Base-by-base conservation (phyloP, 305 asterid genomes). In the Fraxinus dipetala region DNA sequence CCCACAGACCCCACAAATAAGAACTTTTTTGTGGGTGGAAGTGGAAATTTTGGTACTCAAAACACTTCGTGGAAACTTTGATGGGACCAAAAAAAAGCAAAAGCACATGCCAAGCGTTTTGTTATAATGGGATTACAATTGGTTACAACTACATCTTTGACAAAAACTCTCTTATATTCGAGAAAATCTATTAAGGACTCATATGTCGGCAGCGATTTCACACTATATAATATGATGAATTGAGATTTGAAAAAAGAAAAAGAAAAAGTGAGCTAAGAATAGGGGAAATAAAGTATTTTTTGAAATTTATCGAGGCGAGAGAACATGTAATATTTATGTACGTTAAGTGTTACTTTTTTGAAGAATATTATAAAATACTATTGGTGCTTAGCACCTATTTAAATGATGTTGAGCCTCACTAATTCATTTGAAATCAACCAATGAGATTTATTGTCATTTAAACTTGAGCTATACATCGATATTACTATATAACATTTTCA, bases 121-220 rank as follows among this genome's bases (percentile, higher is more conserved):
- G 26, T 79, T 78, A 76, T 78, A 34, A 74, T 72, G 82, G 80
- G 38, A 28, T 11, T 80, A 14, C 45, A 38, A 80, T 82, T 73
- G 74, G 80, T 80, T 80, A 35, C 87, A 86, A 77, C 89, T 83
- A 40, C 86, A 83, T 6, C 86, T 78, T 87, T 87, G 85, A 84
- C 80, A 82, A 85, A 34, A 34, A 70, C 8, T 65, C 45, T 80
- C 35, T 40, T 26, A 75, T 6, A 43, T 54, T 65, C 72, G 5
- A n/a, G 69, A 59, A 59, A 18, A 18, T 59, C 20, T 5, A 56
- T 56, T 56, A 18, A 51, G 22, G 63, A 51, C 20, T 13, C 61
- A 32, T 0, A 0, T 32, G 5, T 51, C 61, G n/a, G 20, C 10
- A 4, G 6, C 63, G n/a, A 54, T 8, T 14, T 54, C 63, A 54